These are phyloP conservation scores for Hypericum perforatum DNA, from an alignment of 345 rosid genomes.

Conservation along the genomic window DNA sequence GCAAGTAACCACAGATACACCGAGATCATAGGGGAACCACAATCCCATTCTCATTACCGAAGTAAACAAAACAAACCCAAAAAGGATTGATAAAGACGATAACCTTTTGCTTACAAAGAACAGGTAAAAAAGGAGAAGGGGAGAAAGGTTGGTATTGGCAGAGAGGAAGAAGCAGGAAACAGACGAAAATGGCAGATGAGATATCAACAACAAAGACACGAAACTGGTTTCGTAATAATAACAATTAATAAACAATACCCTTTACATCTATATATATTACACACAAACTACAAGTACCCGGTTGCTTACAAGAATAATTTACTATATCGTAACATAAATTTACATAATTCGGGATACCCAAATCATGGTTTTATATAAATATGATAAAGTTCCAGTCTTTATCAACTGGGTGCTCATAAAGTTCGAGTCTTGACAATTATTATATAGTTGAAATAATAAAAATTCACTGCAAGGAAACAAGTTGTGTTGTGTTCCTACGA, in stretches of 20 bases:
- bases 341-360: no score
- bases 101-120: background rate
- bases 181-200: slow-evolving; percentile 27
- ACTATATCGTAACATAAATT: no score
- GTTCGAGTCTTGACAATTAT: background rate
- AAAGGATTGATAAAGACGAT: no score
- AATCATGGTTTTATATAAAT: no score
- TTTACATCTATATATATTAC: slow-evolving; percentile 5
- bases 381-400: no score
- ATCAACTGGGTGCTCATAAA: no score
- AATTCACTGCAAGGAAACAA: background rate
- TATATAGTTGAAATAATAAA: slow-evolving; percentile 2
- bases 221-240: background rate
- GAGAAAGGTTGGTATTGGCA: slow-evolving; percentile 18
- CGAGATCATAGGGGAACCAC: slow-evolving; percentile 26
- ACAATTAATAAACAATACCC: slow-evolving; percentile 8
- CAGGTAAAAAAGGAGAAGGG: background rate
- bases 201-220: slow-evolving; percentile 10
- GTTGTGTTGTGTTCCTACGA: background rate
- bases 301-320: no score
- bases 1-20: slow-evolving; percentile 9
- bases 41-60: slow-evolving; percentile 18
- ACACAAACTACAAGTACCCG: background rate
- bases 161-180: slow-evolving; percentile 14
- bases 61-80: slow-evolving; percentile 7